Percentiles rank a stretch among this genome's conserved stretches.
These are phyloP conservation scores for Wickerhamiella sergipiensis DNA, from an alignment of 805 yeast species.

Conservation along the genomic window DNA sequence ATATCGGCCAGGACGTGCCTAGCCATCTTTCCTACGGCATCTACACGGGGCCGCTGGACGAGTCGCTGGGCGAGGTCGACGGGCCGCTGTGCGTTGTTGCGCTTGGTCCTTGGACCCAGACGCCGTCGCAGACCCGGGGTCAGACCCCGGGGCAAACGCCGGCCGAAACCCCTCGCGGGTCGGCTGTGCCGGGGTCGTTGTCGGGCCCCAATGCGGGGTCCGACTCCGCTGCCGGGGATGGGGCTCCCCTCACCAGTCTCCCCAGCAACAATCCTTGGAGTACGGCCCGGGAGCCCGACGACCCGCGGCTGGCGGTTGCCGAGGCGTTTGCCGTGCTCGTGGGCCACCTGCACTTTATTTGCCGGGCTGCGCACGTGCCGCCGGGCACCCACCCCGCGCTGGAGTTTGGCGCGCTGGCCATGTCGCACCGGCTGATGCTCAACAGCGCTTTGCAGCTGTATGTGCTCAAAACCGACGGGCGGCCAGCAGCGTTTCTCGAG, in stretches of 20 bases:
- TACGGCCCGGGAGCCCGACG: background rate
- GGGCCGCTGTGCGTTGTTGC: background rate
- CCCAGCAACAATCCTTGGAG: background rate
- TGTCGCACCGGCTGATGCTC: background rate
- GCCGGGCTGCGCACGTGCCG: slow-evolving; percentile 1
- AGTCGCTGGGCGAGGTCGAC: background rate
- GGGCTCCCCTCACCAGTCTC: background rate
- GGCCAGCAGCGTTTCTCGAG: background rate
- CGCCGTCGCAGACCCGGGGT: background rate
- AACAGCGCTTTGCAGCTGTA: background rate
- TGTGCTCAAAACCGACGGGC: background rate
- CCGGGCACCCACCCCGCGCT: background rate
- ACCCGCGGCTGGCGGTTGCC: background rate
- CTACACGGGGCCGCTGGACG: background rate
- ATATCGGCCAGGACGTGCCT: background rate
- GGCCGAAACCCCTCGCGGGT: too few species aligned
- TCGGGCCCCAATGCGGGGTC: too few species aligned
- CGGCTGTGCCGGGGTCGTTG: background rate
- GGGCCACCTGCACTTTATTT: background rate
- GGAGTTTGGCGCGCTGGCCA: background rate
- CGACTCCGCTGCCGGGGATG: background rate
- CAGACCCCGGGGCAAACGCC: too few species aligned
- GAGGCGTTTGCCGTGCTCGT: background rate
- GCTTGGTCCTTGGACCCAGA: background rate
- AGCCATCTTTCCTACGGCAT: background rate